Base-by-base conservation (phyloP, 2,329 filamentous ascomycete species). In the Trichophyton schoenleinii region DNA sequence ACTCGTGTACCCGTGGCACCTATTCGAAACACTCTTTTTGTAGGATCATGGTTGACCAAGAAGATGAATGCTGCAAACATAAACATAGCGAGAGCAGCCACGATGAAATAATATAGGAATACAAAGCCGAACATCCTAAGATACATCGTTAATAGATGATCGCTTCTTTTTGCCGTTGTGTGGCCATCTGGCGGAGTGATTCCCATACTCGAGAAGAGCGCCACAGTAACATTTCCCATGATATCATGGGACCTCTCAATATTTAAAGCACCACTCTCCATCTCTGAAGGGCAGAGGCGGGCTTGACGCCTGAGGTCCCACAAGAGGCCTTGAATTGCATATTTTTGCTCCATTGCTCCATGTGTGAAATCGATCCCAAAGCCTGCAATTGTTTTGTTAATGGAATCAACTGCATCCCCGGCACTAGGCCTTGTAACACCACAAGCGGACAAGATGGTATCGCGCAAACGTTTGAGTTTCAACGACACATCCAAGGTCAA, bases 401-500 rank as follows among this genome's bases (percentile, higher is more conserved):
- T 70, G 9, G 74, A 65, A 25, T 62, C 64, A 49, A 75, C 69
- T 20, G 72, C 72, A 15, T 63, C 59, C 15, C 62, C 61, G 7
- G 67, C 62, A 34, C 62, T 64, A 6, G 72, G 70, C 4, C 69
- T 68, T 61, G 71, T 70, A 34, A 71, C 67, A 63, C 74, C 71
- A 61, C 73, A 79, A 53, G 74, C 73, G 61, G 73, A 71, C 36
- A 70, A 62, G 28, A 78, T 70, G 8, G 72, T 73, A 22, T 74
- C 66, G 8, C 70, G 68, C 49, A 77, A 68, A 61, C 78, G 75
- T 22, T 66, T 67, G 58, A 74, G 69, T 61, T 77, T 79, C 55
- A 76, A 63, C 0, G 72, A 70, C 20, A 75, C 70, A 61, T 78
- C 77, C 22, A 78, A 69, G 5, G 78, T 77, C 42, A 79, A 71